phyloP scores from a whole-genome alignment of 1,284 basidiomycete species.

The Amylostereum chailletii region DNA sequence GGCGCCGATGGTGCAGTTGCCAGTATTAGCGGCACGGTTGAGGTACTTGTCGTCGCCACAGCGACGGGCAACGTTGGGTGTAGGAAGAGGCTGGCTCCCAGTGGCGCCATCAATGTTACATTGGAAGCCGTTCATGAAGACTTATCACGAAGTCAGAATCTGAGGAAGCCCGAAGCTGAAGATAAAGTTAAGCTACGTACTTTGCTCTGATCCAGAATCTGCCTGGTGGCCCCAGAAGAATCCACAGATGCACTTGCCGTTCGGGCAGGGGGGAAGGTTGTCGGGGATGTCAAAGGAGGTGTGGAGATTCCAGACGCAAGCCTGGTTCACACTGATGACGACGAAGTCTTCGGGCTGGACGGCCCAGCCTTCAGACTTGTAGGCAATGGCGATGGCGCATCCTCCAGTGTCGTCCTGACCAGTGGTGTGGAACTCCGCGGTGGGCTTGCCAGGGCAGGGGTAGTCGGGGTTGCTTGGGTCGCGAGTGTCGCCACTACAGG shows the following conservation, averaged over 20 bases:
- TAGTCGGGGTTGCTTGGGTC: slow-evolving; percentile 6
- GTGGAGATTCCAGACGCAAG: slow-evolving; percentile 22
- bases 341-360: slow-evolving; percentile 26
- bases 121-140: slow-evolving; percentile 71
- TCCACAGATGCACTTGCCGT: slow-evolving; percentile 55
- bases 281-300: slow-evolving; percentile 22
- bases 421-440: slow-evolving; percentile 13
- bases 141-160: slow-evolving; percentile 19
- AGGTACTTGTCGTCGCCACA: slow-evolving; percentile 14
- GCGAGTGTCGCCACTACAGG: neutral
- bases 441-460: slow-evolving; percentile 5
- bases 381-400: slow-evolving; percentile 27
- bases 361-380: slow-evolving; percentile 21
- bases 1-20: slow-evolving; percentile 62
- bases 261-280: slow-evolving; percentile 26
- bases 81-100: slow-evolving; percentile 42
- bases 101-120: slow-evolving; percentile 55
- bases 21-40: slow-evolving; percentile 48
- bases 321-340: slow-evolving; percentile 27
- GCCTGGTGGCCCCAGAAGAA: slow-evolving; percentile 51
- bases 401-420: slow-evolving; percentile 20
- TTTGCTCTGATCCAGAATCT: slow-evolving; percentile 37
- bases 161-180: neutral
- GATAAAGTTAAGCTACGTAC: slow-evolving; percentile 19
- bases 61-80: slow-evolving; percentile 44